Conservation (phyloP, 2,329 filamentous ascomycete genomes). For the Arthrinium puccinioides region DNA sequence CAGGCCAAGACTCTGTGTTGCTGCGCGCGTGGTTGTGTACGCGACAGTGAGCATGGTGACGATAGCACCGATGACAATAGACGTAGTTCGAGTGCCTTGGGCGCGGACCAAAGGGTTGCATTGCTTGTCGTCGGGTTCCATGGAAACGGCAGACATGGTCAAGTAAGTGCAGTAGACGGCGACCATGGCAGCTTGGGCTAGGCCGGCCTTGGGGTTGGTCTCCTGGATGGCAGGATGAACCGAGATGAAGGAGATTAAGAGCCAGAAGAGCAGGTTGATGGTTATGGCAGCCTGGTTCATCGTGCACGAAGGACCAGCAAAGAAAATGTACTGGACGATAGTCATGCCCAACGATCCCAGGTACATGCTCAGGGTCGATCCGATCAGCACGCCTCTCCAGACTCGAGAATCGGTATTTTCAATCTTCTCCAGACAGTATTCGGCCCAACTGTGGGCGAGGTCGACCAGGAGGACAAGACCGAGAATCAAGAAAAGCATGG, state of each 20-base stretch:
- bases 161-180: slow-evolving; percentile 97
- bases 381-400: slow-evolving; percentile 84
- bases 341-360: slow-evolving; percentile 87
- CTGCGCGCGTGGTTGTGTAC: slow-evolving; percentile 93
- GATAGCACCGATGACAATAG: slow-evolving; percentile 85
- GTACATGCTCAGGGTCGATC: slow-evolving; percentile 92
- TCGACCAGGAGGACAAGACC: slow-evolving; percentile 91
- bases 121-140: slow-evolving; percentile 89
- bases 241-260: slow-evolving; percentile 75
- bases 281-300: slow-evolving; percentile 98
- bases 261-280: slow-evolving; percentile 79
- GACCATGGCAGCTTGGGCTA: slow-evolving; percentile 97
- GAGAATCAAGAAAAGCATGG: slow-evolving; percentile 88
- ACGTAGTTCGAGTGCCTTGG: slow-evolving; percentile 81
- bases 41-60: slow-evolving; percentile 96
- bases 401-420: slow-evolving; percentile 77
- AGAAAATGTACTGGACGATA: slow-evolving; percentile 95
- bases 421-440: slow-evolving; percentile 90
- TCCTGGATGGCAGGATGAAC: slow-evolving; percentile 88
- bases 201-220: slow-evolving; percentile 83
- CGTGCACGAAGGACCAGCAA: slow-evolving; percentile 70
- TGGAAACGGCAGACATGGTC: slow-evolving; percentile 95
- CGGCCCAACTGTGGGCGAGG: slow-evolving; percentile 92
- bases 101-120: slow-evolving; percentile 90
- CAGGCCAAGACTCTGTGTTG: slow-evolving; percentile 78